These are phyloP conservation scores for Ensete ventricosum DNA, from an alignment of 176 grass and related monocot genomes.

Conservation along the genomic window DNA sequence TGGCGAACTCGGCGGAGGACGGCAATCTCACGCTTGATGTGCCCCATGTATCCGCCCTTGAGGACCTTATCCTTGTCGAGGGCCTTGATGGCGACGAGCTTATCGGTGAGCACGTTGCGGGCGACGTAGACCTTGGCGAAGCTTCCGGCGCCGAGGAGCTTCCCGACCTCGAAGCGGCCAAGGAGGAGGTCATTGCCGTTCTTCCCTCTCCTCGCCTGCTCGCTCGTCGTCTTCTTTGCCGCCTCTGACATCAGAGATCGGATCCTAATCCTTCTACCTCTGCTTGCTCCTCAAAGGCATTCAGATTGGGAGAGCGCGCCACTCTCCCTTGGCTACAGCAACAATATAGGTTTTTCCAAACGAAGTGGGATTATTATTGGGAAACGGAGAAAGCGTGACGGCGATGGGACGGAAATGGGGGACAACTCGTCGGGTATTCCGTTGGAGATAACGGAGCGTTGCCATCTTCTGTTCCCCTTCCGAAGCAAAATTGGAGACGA, in stretches of 20 bases:
- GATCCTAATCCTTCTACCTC: background rate
- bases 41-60: constrained; percentile 58
- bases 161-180: constrained; percentile 74
- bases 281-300: background rate
- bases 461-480: too few relatives aligned
- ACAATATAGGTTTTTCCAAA: too few relatives aligned
- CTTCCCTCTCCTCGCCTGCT: constrained; percentile 14
- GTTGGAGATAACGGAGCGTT: too few relatives aligned
- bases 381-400: background rate
- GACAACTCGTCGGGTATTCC: too few relatives aligned
- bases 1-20: constrained; percentile 91
- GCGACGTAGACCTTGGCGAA: constrained; percentile 97
- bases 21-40: constrained; percentile 97
- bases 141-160: constrained; percentile 63
- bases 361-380: background rate
- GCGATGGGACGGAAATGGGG: background rate
- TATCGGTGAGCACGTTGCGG: constrained; percentile 40
- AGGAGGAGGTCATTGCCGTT: constrained; percentile 45
- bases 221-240: background rate
- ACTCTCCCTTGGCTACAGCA: background rate
- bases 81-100: constrained; percentile 83
- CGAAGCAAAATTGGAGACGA: too few relatives aligned
- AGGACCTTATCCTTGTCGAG: constrained; percentile 90
- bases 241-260: background rate
- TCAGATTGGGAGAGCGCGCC: background rate